Evolutionary conservation across 2,329 filamentous ascomycete species (phyloP).

Genomic region (Calonectria honghensis): DNA sequence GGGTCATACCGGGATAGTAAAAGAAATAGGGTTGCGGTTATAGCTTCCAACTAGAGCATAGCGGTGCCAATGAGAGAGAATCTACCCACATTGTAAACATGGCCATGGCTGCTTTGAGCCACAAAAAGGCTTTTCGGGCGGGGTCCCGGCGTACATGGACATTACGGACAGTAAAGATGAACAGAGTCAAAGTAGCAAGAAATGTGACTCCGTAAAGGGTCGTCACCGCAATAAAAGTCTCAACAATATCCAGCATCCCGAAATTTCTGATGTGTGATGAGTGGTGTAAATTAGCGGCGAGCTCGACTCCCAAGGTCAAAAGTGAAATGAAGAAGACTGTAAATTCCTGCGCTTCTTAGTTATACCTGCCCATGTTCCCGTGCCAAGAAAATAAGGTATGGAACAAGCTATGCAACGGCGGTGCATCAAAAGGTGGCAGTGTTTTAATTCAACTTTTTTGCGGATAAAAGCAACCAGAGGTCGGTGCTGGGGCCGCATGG

Average conservation of each 20-base stretch:
- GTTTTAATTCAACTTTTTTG: background rate
- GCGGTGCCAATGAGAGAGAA: background rate
- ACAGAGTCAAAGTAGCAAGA: background rate
- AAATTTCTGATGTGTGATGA: background rate
- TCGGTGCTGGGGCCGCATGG: background rate
- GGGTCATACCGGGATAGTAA: background rate
- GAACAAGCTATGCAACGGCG: background rate
- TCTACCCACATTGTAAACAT: background rate
- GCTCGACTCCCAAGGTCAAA: background rate
- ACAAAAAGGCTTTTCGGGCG: background rate
- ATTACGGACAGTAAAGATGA: background rate
- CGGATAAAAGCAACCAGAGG: background rate
- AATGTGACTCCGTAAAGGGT: background rate
- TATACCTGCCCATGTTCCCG: background rate
- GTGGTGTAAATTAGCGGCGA: background rate
- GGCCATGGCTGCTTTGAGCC: background rate
- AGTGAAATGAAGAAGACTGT: background rate
- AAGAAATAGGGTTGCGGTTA: background rate
- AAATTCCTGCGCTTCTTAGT: background rate
- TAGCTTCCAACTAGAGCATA: background rate
- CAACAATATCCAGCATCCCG: background rate
- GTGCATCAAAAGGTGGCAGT: background rate
- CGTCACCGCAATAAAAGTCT: background rate
- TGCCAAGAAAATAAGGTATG: background rate
- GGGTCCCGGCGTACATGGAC: background rate